phyloP scores from a whole-genome alignment of 1,139 yeast genomes.

The Ogataea hybrid region DNA sequence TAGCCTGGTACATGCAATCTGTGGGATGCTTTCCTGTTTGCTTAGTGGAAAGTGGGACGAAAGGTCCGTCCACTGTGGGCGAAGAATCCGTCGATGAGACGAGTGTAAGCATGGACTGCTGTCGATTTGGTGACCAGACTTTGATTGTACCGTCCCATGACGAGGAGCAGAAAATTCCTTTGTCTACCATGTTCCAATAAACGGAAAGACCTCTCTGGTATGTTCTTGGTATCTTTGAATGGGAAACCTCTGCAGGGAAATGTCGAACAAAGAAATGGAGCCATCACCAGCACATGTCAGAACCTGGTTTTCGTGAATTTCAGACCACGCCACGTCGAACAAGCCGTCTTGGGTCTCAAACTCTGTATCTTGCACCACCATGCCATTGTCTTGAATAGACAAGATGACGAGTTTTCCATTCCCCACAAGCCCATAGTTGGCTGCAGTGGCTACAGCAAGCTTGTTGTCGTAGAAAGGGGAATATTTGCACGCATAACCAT shows the following conservation, averaged over 20 bases:
- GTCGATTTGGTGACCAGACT: conserved; percentile 64
- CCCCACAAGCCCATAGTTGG: conserved; percentile 93
- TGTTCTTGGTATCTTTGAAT: conserved; percentile 79
- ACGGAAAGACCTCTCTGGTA: conserved; percentile 82
- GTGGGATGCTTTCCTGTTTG: conserved; percentile 31
- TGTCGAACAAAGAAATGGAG: conserved; percentile 75
- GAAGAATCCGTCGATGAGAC: conserved; percentile 38
- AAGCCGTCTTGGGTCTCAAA: conserved; percentile 95
- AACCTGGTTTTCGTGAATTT: conserved; percentile 81
- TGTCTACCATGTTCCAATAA: conserved; percentile 83
- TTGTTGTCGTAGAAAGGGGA: conserved; percentile 91
- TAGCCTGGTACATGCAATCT: conserved; percentile 74
- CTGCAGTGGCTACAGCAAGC: conserved; percentile 85
- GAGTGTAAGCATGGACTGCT: conserved; percentile 59
- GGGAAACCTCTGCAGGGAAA: conserved; percentile 65
- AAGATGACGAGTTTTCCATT: conserved; percentile 79
- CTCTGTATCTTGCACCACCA: conserved; percentile 48
- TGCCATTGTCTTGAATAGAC: conserved; percentile 66
- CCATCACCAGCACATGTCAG: conserved; percentile 91
- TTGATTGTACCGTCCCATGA: conserved; percentile 94
- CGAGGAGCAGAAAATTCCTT: conserved; percentile 65
- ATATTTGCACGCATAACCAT: conserved; percentile 85
- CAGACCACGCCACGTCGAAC: conserved; percentile 89
- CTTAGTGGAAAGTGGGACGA: conserved; percentile 27
- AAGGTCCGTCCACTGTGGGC: conserved; percentile 27